Evolutionary conservation across 352 stramenopile species (phyloP).

Genomic region (Pythium rhizo-oryzae): DNA sequence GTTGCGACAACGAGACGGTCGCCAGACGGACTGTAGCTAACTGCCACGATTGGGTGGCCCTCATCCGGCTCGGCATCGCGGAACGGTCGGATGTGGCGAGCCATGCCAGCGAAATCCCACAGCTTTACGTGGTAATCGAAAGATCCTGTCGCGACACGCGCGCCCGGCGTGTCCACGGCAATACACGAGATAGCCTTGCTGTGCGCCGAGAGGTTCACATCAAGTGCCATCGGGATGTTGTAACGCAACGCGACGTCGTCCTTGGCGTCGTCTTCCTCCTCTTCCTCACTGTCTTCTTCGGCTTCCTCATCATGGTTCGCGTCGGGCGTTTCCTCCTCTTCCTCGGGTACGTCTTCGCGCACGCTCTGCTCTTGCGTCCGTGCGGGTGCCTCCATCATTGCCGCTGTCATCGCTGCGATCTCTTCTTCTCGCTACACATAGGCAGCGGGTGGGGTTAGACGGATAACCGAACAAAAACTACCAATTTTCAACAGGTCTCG

Average conservation of each 20-base stretch:
- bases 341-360: not conserved
- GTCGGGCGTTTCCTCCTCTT: not conserved
- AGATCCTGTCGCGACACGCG: constrained; percentile 71
- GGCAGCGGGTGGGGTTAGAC: not conserved
- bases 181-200: constrained; percentile 70
- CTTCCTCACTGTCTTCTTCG: constrained; percentile 17
- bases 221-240: constrained; percentile 68
- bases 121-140: constrained; percentile 88
- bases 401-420: constrained; percentile 70
- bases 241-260: constrained; percentile 70
- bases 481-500: not conserved
- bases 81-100: constrained; percentile 76
- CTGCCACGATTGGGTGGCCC: constrained; percentile 70
- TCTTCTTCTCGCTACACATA: constrained; percentile 52
- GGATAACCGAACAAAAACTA: no score
- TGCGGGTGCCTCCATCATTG: constrained; percentile 62
- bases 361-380: not conserved
- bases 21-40: constrained; percentile 82
- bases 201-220: constrained; percentile 63
- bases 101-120: constrained; percentile 90
- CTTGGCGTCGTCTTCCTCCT: constrained; percentile 31
- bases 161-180: constrained; percentile 67
- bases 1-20: constrained; percentile 74
- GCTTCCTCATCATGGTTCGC: constrained; percentile 5
- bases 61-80: constrained; percentile 82